Conservation (phyloP, 1,139 yeast genomes). For the Scheffersomyces segobiensis region DNA sequence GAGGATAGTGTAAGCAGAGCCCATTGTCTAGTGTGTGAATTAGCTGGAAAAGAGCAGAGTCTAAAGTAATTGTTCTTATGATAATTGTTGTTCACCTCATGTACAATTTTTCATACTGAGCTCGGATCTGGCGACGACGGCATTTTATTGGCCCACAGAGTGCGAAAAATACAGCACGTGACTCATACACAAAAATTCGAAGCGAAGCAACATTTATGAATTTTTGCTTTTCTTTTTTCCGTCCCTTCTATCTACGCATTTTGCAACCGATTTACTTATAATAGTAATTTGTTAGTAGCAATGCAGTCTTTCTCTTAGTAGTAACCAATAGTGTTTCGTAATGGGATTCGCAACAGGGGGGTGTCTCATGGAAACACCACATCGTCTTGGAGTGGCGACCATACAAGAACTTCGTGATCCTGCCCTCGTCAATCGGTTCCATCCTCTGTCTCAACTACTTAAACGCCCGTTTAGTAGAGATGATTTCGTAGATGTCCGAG, state of each 20-base stretch:
- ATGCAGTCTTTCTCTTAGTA: not conserved
- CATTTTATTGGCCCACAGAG: not conserved
- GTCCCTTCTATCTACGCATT: not conserved
- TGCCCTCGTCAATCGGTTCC: constrained; percentile 13
- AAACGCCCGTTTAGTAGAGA: not conserved
- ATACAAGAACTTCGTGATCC: constrained; percentile 6
- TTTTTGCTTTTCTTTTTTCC: not conserved
- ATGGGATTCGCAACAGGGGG: not conserved
- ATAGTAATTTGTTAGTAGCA: not conserved
- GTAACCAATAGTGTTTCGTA: not conserved
- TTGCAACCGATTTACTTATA: not conserved
- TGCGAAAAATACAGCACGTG: not conserved
- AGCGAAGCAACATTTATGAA: not conserved
- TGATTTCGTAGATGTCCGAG: not conserved
- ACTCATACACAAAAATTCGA: not conserved
- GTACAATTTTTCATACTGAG: not conserved
- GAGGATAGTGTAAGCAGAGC: constrained; percentile 74
- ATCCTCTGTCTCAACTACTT: constrained; percentile 11
- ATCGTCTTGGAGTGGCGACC: not conserved
- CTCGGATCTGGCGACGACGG: not conserved
- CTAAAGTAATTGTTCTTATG: not conserved
- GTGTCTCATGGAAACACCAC: not conserved
- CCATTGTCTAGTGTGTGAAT: constrained; percentile 47
- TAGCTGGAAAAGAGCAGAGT: not conserved
- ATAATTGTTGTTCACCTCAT: not conserved